Base-by-base conservation (phyloP, 2,329 filamentous ascomycete species). In the Pochonia chlamydosporia region DNA sequence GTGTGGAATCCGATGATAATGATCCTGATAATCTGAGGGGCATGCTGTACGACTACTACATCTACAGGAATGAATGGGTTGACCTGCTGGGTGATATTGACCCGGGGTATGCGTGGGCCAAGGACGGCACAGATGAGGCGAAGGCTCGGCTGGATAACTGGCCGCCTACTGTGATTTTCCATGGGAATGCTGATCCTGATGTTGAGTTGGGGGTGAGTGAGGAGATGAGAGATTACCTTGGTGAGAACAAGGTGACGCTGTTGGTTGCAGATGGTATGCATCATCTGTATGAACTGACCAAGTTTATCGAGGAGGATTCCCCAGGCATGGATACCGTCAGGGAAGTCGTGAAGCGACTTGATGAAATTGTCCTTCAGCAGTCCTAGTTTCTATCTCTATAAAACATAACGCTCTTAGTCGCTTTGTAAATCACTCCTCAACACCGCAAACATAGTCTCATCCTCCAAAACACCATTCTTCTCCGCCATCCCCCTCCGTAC, bases 401-500 rank as follows among this genome's bases (percentile, higher is more conserved):
- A n/a, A 31, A 33, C 28, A 40, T 18, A 5, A 5, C 21, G 5
- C 14, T 33, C 7, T 28, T 28, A 28, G 7, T 8, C 13, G 13
- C 7, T 28, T 7, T 28, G 7, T 13, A 28, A 28, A 28, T 74
- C 68, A 7, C 60, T 58, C 47, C 68, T 66, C 40, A 72, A 46
- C 26, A 77, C 51, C 1, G 71, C 64, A 49, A 62, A 73, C 5
- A 69, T 26, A 4, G 58, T 11, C 13, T 68, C 54, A 50, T 73
- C 73, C 41, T 65, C 49, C 5, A 70, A 43, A 46, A 54, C 48
- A 0, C 71, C 74, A 28, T 66, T 44, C 59, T 78, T 79, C 50
- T 63, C 63, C 8, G 63, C 53, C 0, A 70, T 67, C 31, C 63
- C 62, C 48, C 73, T 64, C 55, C 62, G 62, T 25, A 60, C 56